A percentile compares a stretch with the other conserved stretches of the same genome.
Conservation (phyloP, 2,329 filamentous ascomycete genomes). For the Claviceps fusiformis region DNA sequence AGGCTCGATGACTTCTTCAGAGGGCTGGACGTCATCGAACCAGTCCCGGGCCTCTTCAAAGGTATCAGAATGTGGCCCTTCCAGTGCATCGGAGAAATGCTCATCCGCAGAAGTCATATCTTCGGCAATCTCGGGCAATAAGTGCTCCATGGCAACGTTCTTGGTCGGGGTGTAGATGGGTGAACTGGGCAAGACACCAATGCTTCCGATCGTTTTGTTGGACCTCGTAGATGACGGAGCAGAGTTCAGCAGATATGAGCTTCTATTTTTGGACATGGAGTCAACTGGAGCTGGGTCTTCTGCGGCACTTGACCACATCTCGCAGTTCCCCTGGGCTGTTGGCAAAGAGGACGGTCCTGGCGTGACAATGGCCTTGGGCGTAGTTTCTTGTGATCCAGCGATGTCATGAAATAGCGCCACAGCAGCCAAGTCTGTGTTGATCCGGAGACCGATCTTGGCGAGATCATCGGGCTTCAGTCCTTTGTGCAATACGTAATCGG, state of each 20-base stretch:
- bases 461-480: slow-evolving; percentile 9
- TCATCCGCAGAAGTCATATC: slow-evolving; percentile 22
- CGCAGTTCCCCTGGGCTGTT: slow-evolving; percentile 5
- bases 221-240: slow-evolving; percentile 22
- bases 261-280: slow-evolving; percentile 27
- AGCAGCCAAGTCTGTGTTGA: slow-evolving; percentile 25
- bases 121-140: slow-evolving; percentile 14
- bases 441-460: slow-evolving; percentile 18
- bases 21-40: slow-evolving; percentile 3
- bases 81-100: slow-evolving; percentile 22
- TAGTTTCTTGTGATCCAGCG: slow-evolving; percentile 51
- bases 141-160: slow-evolving; percentile 6
- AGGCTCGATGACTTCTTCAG: slow-evolving; percentile 1
- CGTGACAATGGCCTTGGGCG: slow-evolving; percentile 46
- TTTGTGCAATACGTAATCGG: slow-evolving; percentile 16
- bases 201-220: slow-evolving; percentile 13
- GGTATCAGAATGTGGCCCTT: slow-evolving; percentile 12
- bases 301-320: slow-evolving; percentile 8
- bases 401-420: slow-evolving; percentile 27
- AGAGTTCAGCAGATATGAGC: slow-evolving; percentile 27
- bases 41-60: slow-evolving; percentile 9
- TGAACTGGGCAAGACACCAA: slow-evolving; percentile 10
- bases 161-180: slow-evolving; percentile 15
- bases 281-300: slow-evolving; percentile 27
- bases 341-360: slow-evolving; percentile 16